A percentile compares a stretch with the other conserved stretches of the same genome.
These are phyloP conservation scores for Candida vartiovaarae DNA, from an alignment of 805 yeast genomes.

Conservation along the genomic window DNA sequence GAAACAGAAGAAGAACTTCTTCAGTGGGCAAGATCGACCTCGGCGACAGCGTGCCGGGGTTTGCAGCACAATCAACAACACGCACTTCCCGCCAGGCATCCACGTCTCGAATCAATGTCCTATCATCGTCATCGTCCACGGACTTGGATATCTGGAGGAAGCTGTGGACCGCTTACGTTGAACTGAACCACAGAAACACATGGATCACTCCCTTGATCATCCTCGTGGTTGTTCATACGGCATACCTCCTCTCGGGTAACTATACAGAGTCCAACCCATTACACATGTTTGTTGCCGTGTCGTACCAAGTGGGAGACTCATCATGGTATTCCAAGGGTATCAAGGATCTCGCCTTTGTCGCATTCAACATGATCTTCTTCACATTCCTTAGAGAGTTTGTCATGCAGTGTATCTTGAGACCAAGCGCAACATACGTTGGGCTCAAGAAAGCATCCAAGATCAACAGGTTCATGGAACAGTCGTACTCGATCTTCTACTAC, in stretches of 20 bases:
- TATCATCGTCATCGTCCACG: constrained; percentile 27
- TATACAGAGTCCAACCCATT: constrained; percentile 53
- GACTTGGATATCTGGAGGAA: constrained; percentile 53
- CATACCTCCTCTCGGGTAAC: constrained; percentile 52
- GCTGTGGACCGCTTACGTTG: constrained; percentile 50
- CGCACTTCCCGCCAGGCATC: constrained; percentile 35
- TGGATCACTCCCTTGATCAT: constrained; percentile 67
- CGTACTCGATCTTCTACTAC: constrained; percentile 77
- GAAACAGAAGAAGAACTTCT: constrained; percentile 40
- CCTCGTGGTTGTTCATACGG: constrained; percentile 31
- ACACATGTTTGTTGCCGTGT: constrained; percentile 54
- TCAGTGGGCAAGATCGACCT: constrained; percentile 69
- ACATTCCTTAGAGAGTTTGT: constrained; percentile 85
- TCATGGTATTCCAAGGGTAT: constrained; percentile 82
- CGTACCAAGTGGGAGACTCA: constrained; percentile 56
- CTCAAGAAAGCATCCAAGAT: constrained; percentile 44
- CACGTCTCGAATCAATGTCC: constrained; percentile 26
- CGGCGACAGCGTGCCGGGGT: constrained; percentile 68
- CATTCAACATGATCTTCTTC: constrained; percentile 77
- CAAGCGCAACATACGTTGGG: constrained; percentile 54
- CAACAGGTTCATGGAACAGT: constrained; percentile 87
- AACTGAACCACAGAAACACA: constrained; percentile 49
- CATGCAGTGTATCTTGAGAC: constrained; percentile 76
- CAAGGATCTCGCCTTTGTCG: constrained; percentile 74
- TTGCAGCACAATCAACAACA: constrained; percentile 57